phyloP scores from a whole-genome alignment of 345 rosid genomes.

The Reutealis trisperma region DNA sequence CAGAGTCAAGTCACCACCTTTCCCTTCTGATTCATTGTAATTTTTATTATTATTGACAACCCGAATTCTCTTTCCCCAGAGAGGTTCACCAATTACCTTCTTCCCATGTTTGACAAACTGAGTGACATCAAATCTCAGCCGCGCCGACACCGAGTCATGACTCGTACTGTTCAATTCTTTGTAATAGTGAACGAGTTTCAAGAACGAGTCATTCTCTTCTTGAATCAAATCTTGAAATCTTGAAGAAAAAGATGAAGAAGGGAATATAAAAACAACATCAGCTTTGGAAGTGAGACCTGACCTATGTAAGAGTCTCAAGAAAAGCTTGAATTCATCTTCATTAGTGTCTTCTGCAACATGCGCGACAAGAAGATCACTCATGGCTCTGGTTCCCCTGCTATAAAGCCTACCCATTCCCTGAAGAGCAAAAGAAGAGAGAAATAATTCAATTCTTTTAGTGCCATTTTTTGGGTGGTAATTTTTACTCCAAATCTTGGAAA shows the following conservation, averaged over 20 bases:
- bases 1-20: conserved; percentile 38
- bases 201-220: conserved; percentile 73
- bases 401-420: conserved; percentile 70
- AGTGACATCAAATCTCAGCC: conserved; percentile 41
- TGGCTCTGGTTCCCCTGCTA: conserved; percentile 56
- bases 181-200: conserved; percentile 45
- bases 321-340: conserved; percentile 57
- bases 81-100: conserved; percentile 50
- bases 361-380: conserved; percentile 60
- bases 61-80: conserved; percentile 79
- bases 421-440: conserved; percentile 39
- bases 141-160: conserved; percentile 22
- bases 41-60: conserved; percentile 13
- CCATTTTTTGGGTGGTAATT: neutral
- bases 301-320: conserved; percentile 60
- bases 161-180: conserved; percentile 29
- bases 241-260: conserved; percentile 26
- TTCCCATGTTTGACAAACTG: conserved; percentile 41
- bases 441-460: neutral
- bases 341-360: conserved; percentile 59
- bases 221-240: conserved; percentile 43
- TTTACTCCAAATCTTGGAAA: neutral
- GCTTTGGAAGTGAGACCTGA: conserved; percentile 66
- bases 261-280: conserved; percentile 59
- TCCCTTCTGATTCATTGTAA: conserved; percentile 22